Evolutionary conservation across 768 basidiomycete genomes (phyloP).

Genomic region (Psilocybe subaeruginosa): DNA sequence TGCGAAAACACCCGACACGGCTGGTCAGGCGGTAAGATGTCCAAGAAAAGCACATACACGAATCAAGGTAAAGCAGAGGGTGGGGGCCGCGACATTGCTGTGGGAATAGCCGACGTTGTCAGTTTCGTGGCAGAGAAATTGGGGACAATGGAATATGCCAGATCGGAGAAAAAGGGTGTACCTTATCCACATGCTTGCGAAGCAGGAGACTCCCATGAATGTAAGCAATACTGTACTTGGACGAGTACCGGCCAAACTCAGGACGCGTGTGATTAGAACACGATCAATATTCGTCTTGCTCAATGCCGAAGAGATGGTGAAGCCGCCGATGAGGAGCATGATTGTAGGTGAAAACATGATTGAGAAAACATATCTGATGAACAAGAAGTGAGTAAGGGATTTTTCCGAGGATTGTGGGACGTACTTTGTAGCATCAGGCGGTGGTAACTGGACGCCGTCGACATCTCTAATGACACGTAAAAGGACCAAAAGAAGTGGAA

Average conservation of each 20-base stretch:
- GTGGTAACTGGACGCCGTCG: slow-evolving; percentile 55
- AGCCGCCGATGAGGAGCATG: slow-evolving; percentile 97
- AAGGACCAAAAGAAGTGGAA: slow-evolving; percentile 88
- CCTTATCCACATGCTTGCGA: slow-evolving; percentile 99
- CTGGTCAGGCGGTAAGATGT: slow-evolving; percentile 3
- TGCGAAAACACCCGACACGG: neutral
- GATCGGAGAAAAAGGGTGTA: slow-evolving; percentile 28
- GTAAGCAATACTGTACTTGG: slow-evolving; percentile 88
- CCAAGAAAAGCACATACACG: slow-evolving; percentile 60
- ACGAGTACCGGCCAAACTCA: slow-evolving; percentile 86
- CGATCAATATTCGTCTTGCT: slow-evolving; percentile 96
- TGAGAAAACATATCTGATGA: slow-evolving; percentile 81
- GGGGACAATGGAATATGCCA: neutral
- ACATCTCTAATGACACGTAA: slow-evolving; percentile 73
- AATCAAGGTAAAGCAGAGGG: slow-evolving; percentile 94
- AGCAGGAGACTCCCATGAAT: slow-evolving; percentile 96
- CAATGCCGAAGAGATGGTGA: slow-evolving; percentile 95
- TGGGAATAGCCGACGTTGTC: slow-evolving; percentile 16
- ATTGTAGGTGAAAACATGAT: slow-evolving; percentile 98
- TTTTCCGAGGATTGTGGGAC: slow-evolving; percentile 26
- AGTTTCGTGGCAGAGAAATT: neutral
- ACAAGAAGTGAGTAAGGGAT: slow-evolving; percentile 10
- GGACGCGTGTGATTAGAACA: slow-evolving; percentile 86
- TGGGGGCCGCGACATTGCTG: slow-evolving; percentile 97
- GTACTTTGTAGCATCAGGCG: slow-evolving; percentile 81